Percentiles rank a stretch among this genome's conserved stretches.
Conservation (phyloP, 2,329 filamentous ascomycete species). For the Nannizziopsis arthrosporioides region DNA sequence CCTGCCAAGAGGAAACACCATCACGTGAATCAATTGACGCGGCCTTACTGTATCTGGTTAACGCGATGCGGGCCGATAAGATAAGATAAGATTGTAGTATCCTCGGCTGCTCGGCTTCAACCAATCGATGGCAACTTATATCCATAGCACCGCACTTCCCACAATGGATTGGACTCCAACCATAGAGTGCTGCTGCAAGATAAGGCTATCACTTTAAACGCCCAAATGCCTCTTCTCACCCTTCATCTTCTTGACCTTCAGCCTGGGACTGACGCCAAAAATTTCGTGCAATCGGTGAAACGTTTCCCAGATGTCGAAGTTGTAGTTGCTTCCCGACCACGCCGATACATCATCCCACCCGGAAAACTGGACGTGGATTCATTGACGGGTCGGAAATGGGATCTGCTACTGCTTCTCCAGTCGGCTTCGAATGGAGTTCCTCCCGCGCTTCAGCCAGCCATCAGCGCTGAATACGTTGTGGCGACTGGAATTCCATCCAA, state of each 20-base stretch:
- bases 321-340: constrained; percentile 27
- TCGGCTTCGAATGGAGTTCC: constrained; percentile 18
- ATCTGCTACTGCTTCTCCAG: constrained; percentile 28
- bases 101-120: too few relatives aligned
- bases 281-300: constrained; percentile 22
- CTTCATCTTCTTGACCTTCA: constrained; percentile 27
- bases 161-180: too few relatives aligned
- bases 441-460: constrained; percentile 12
- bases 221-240: constrained; percentile 26
- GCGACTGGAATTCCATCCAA: constrained; percentile 28
- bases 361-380: constrained; percentile 22
- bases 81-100: neutral
- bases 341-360: constrained; percentile 28
- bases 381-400: constrained; percentile 25
- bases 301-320: constrained; percentile 19
- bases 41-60: too few relatives aligned
- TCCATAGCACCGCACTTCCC: too few relatives aligned
- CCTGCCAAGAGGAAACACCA: neutral
- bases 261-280: constrained; percentile 16
- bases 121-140: too few relatives aligned
- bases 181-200: neutral
- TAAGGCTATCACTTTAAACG: neutral
- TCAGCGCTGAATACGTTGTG: constrained; percentile 24
- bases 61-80: neutral
- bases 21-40: neutral